A percentile compares a stretch with the other conserved stretches of the same genome.
phyloP scores from a whole-genome alignment of 805 yeast genomes.

The Nakazawaea molendinolei region DNA sequence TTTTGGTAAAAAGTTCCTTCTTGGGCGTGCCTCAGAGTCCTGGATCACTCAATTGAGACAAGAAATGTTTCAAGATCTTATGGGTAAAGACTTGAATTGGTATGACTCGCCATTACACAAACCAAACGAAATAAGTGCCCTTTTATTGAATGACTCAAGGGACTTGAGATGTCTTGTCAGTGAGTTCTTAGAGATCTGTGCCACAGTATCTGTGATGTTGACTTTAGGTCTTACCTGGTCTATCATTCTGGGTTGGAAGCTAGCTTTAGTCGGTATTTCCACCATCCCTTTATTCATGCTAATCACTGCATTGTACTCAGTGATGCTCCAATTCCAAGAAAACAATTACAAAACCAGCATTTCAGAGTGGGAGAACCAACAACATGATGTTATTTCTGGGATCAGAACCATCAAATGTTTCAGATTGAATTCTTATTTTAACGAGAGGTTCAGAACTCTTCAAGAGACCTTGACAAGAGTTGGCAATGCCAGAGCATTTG shows the following conservation, averaged over 20 bases:
- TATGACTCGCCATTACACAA: slow-evolving; percentile 31
- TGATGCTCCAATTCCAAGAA: slow-evolving; percentile 48
- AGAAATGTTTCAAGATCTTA: slow-evolving; percentile 38
- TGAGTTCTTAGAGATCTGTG: slow-evolving; percentile 48
- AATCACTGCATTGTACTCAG: slow-evolving; percentile 46
- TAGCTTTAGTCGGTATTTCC: slow-evolving; percentile 76
- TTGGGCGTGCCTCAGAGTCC: slow-evolving; percentile 56
- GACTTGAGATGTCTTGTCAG: slow-evolving; percentile 64
- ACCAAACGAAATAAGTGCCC: slow-evolving; percentile 52
- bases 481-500: slow-evolving; percentile 48
- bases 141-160: slow-evolving; percentile 75
- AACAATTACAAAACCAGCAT: slow-evolving; percentile 49
- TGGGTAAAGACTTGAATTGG: slow-evolving; percentile 49
- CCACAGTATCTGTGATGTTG: slow-evolving; percentile 49
- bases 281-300: slow-evolving; percentile 59
- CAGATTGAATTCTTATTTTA: slow-evolving; percentile 45
- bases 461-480: slow-evolving; percentile 25
- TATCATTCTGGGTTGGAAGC: slow-evolving; percentile 72
- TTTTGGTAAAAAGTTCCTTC: slow-evolving; percentile 40
- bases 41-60: slow-evolving; percentile 57
- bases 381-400: slow-evolving; percentile 48
- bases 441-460: slow-evolving; percentile 24
- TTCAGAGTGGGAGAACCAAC: slow-evolving; percentile 44
- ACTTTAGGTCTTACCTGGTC: slow-evolving; percentile 73
- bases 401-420: slow-evolving; percentile 60